Base-by-base conservation (phyloP, 163 green algal species). In the Scenedesmus sp. region DNA sequence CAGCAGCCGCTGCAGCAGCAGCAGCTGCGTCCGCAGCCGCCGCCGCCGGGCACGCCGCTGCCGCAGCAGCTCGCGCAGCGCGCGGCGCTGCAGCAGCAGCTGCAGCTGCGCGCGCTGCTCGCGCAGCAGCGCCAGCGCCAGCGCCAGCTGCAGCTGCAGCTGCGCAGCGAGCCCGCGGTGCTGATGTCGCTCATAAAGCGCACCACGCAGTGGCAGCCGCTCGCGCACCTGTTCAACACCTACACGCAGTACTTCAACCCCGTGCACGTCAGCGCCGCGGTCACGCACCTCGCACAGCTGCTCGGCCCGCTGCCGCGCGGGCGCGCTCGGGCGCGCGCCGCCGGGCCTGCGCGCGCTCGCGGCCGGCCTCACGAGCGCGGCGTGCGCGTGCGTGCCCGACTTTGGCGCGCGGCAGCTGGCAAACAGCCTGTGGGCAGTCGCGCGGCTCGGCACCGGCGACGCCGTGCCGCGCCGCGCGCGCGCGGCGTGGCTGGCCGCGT, bases 271-370 rank as follows among this genome's bases (percentile, higher is more conserved):
- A 84, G 78, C 63, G 83, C 83, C 2, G 60, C 78, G 0, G 31
- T 86, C 10, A 86, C 78, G 3, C 83, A 80, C 39, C 70, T 87
- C 57, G 83, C 83, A 6, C 83, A 87, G 60, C 44, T 87, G 50
- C 18, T 71, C 17, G 50, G 39, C 31, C 53, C 26, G 24, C 60
- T 17, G 62, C 18, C 72, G 22, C 4, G 28, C 60, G 10, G 31
- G 10, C 6, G 31, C 53, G 13, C 17, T 63, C 7, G 10, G 18
- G 1, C 33, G 45, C 50, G 50, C 44, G 51, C 60, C 67, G 36
- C 34, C 75, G 48, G n/a, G 44, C 45, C 63, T 64, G 48, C 31
- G 39, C 42, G 22, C 31, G 24, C 62, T 81, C 1, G 14, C 67
- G 50, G 33, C 33, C 11, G 60, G 65, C 2, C 74, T 81, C 17